Percentiles rank a stretch among this genome's conserved stretches.
phyloP scores from a whole-genome alignment of 768 basidiomycete species.

The Paxillus ammoniavirescens region DNA sequence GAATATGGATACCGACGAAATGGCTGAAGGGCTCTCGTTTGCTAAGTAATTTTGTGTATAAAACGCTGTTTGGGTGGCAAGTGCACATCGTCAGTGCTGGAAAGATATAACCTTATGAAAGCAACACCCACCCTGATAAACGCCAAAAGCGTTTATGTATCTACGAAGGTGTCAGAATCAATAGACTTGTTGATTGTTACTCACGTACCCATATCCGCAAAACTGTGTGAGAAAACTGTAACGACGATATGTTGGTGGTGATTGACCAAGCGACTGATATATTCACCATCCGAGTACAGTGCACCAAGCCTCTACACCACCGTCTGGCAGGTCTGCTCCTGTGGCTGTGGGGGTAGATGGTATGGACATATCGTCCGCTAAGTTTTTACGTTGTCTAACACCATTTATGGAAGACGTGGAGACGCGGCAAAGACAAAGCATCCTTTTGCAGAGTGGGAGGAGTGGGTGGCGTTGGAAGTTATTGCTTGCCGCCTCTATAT shows the following conservation, averaged over 20 bases:
- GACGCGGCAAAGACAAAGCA: not conserved
- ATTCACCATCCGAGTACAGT: slow-evolving; percentile 26
- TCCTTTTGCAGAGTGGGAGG: not conserved
- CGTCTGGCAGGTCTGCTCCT: not conserved
- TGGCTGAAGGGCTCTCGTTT: slow-evolving; percentile 19
- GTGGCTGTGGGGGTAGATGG: not conserved
- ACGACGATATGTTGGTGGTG: not conserved
- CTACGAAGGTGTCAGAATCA: slow-evolving; percentile 1
- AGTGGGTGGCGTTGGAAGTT: not conserved
- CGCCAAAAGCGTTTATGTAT: slow-evolving; percentile 24
- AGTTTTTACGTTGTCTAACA: not conserved
- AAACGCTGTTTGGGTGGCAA: slow-evolving; percentile 11
- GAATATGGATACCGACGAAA: not conserved
- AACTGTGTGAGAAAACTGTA: slow-evolving; percentile 27
- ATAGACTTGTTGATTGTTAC: fast-evolving
- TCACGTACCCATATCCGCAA: slow-evolving; percentile 24
- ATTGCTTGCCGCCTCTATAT: not conserved
- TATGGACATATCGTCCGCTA: not conserved
- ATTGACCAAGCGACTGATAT: not conserved
- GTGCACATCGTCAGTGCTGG: not conserved
- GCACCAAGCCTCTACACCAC: slow-evolving; percentile 24
- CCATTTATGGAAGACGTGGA: not conserved
- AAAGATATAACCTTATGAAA: not conserved
- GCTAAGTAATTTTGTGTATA: slow-evolving; percentile 20
- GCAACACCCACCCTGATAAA: slow-evolving; percentile 23